Evolutionary conservation across 225 moss, liverwort and hornwort species (phyloP).

Genomic region (Bryoerythrophyllum caledonicum): DNA sequence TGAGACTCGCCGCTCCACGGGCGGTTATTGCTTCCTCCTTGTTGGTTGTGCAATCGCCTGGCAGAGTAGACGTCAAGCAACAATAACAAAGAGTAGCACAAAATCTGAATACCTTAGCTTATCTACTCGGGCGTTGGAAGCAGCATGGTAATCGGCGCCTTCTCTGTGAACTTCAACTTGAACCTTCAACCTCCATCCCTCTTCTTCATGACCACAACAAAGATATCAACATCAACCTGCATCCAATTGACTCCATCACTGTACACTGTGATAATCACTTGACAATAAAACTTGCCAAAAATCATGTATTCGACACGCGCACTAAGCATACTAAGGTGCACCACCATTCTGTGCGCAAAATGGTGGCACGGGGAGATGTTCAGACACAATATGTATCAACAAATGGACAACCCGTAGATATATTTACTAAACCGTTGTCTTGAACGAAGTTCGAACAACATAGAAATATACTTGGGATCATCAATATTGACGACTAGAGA

Average conservation of each 20-base stretch:
- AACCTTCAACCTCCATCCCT: rapidly evolving
- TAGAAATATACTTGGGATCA: too few species aligned
- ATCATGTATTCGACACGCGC: not conserved
- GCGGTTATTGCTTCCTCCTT: not conserved
- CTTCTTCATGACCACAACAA: not conserved
- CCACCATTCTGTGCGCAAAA: not conserved
- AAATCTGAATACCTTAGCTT: not conserved
- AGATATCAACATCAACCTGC: not conserved
- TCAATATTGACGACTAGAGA: too few species aligned
- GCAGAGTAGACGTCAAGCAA: not conserved
- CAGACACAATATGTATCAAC: not conserved
- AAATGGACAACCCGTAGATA: not conserved
- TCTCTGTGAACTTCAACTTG: not conserved
- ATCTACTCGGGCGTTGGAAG: not conserved
- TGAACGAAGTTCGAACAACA: not conserved
- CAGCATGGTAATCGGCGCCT: not conserved
- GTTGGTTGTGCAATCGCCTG: not conserved
- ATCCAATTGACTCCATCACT: not conserved
- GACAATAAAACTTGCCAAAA: not conserved
- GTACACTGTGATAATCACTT: not conserved
- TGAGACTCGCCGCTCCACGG: not conserved
- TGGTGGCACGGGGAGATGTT: rapidly evolving
- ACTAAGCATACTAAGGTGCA: not conserved
- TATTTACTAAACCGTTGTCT: not conserved
- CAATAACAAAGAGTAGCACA: not conserved